Base-by-base conservation (phyloP, 73 alveolate species). In the Paramecium sonneborni region DNA sequence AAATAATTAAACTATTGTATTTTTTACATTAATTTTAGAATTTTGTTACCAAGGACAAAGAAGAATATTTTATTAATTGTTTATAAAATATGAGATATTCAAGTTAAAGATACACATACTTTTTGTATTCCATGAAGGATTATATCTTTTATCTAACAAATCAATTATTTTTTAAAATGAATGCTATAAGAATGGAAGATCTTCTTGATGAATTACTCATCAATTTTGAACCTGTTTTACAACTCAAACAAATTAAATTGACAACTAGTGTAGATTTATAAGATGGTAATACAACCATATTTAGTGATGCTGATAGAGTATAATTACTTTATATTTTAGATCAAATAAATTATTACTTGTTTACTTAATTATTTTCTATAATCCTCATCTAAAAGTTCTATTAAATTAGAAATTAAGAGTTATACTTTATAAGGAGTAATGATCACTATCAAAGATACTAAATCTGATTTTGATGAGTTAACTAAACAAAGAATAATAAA, bases 301-400 rank as follows among this genome's bases (percentile, higher is more conserved):
- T 62, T 62, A 62, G 84, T 62, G 84, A 62, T 62, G 39, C 39
- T 23, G 84, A 62, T 23, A 62, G 84, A 26, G 84, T 62, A 62
- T 14, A 23, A 6, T 11, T 1, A 2, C 0, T 6, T 62, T 12
- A 15, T 26, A 48, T 62, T 62, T 24, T 21, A 62, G 84, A 62
- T 62, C 24, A 62, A 62, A 62, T 62, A 62, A 62, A 32, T 62
- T 3, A 62, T 62, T 0, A 23, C 84, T n/a, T 62, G 39, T 62
- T 30, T 62, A 62, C 84, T 62, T 26, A 14, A 32, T 62, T 62
- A 62, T 62, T 62, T 26, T 26, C 1, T 62, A 30, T 26, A 26
- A 30, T 62, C 84, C 3, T 62, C 84, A 62, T 62, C 46, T 3
- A 2, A 26, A 62, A 26, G 84, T 62, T 30, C 39, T 6, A 62